Base-by-base conservation (phyloP, 148 eudicot genomes). In the Polygonum aviculare region DNA sequence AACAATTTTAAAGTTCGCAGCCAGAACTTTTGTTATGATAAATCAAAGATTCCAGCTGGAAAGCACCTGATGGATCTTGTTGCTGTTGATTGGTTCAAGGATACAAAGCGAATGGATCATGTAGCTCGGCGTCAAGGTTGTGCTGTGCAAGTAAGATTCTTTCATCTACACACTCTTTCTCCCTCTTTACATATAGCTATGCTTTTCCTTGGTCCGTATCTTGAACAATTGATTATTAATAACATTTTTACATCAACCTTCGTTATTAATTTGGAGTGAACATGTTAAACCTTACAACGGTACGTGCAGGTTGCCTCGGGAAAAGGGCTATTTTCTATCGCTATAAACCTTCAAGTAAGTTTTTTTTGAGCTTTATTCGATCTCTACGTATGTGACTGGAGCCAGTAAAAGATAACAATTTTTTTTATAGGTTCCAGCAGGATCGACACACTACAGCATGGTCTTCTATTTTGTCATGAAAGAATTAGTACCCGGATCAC, bases 1-100 rank as follows among this genome's bases (percentile, higher is more conserved):
- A 90, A 90, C 80, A 94, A 94, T 86, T 94, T 94, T 69, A 91
- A 87, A 88, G 94, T 94, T 84, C 98, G 98, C 38, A 87, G 98
- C 83, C 92, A 85, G 84, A 81, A 74, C 67, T 94, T 82, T 79
- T 85, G 86, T 78, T 84, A 80, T 79, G 94, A 94, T 79, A 92
- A 92, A 83, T 89, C 96, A 67, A 94, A 94, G 88, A 89, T 92
- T 79, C 81, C 91, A 80, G 96, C 94, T 47, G 98, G 98, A 75
- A 90, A 94, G 79, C 94, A 86, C 84, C 81, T 90, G 44, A 84
- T 94, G 97, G 96, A 92, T 83, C 97, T 94, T 82, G 98, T 94
- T 75, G 96, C 98, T 54, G 97, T 92, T 75, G 96, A 92, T 84
- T 94, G 97, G 97, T 89, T 94, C 76, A 94, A 94, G 78, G 89